phyloP scores from a whole-genome alignment of 2,329 filamentous ascomycete genomes.

The Sarocladium kiliense region DNA sequence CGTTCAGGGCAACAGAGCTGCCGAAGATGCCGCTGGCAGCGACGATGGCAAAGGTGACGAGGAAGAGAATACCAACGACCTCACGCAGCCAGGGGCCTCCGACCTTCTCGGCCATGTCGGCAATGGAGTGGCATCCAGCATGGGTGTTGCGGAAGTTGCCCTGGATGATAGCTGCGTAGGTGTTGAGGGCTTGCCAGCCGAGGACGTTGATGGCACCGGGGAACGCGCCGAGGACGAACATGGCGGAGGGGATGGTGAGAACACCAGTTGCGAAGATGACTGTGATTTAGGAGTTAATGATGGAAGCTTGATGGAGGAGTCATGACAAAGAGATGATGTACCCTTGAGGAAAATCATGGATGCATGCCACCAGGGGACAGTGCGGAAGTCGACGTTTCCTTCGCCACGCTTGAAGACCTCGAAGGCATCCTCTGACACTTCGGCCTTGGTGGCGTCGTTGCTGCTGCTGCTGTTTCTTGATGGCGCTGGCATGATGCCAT shows the following conservation, averaged over 20 bases:
- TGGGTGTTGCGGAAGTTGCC: constrained; percentile 33
- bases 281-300: constrained; percentile 12
- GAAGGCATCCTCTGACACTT: constrained; percentile 25
- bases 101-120: constrained; percentile 54
- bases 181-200: constrained; percentile 35
- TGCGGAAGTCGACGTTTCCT: constrained; percentile 40
- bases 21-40: constrained; percentile 54
- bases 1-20: constrained; percentile 54
- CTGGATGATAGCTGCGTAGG: constrained; percentile 33
- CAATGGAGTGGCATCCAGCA: constrained; percentile 32
- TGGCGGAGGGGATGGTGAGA: constrained; percentile 34
- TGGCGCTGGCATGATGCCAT: constrained; percentile 2
- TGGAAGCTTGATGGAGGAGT: background rate
- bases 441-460: constrained; percentile 6
- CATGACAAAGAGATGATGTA: constrained; percentile 12
- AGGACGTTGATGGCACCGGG: constrained; percentile 37
- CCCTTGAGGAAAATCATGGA: constrained; percentile 41
- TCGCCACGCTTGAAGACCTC: constrained; percentile 41
- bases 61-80: constrained; percentile 49
- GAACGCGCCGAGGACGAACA: constrained; percentile 35
- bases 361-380: constrained; percentile 41
- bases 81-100: constrained; percentile 48
- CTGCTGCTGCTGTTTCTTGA: constrained; percentile 9
- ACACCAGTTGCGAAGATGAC: constrained; percentile 39
- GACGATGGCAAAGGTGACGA: constrained; percentile 52